phyloP scores from a whole-genome alignment of 1,139 yeast genomes.

The Meyerozyma guilliermondii region DNA sequence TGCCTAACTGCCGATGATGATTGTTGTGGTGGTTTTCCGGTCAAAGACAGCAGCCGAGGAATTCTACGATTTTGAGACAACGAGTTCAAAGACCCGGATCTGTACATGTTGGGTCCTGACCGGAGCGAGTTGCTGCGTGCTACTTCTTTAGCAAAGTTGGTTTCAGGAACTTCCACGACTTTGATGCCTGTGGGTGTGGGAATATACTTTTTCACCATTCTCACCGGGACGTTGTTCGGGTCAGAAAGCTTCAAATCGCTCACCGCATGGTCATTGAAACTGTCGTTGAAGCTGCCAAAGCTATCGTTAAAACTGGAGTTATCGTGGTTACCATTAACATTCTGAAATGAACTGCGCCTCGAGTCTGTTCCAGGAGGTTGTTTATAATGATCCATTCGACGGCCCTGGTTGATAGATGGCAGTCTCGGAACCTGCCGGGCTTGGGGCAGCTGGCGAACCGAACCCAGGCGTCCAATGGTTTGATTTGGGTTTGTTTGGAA shows the following conservation, averaged over 20 bases:
- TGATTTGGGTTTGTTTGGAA: background rate
- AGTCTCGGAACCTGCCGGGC: background rate
- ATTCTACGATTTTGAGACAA: background rate
- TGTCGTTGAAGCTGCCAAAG: slow-evolving; percentile 9
- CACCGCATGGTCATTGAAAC: slow-evolving; percentile 7
- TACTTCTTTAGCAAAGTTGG: slow-evolving; percentile 32
- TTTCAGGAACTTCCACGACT: slow-evolving; percentile 44
- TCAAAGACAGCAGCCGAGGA: background rate
- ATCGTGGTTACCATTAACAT: slow-evolving; percentile 4
- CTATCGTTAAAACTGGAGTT: slow-evolving; percentile 1
- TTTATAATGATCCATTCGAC: background rate
- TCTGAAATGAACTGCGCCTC: background rate
- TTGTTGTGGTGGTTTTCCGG: background rate
- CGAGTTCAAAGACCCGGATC: slow-evolving; percentile 18
- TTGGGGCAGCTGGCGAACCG: background rate
- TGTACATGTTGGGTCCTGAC: slow-evolving; percentile 22
- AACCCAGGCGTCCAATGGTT: background rate
- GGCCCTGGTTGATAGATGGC: background rate
- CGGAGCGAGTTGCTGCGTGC: slow-evolving; percentile 40
- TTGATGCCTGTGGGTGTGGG: slow-evolving; percentile 47
- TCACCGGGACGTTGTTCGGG: slow-evolving; percentile 11
- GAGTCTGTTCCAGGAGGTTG: background rate
- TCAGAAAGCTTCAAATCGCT: slow-evolving; percentile 1
- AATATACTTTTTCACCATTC: slow-evolving; percentile 44
- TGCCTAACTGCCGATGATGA: background rate